These are phyloP conservation scores for Hypoxylon sp. DNA, from an alignment of 2,329 filamentous ascomycete genomes.

Conservation along the genomic window DNA sequence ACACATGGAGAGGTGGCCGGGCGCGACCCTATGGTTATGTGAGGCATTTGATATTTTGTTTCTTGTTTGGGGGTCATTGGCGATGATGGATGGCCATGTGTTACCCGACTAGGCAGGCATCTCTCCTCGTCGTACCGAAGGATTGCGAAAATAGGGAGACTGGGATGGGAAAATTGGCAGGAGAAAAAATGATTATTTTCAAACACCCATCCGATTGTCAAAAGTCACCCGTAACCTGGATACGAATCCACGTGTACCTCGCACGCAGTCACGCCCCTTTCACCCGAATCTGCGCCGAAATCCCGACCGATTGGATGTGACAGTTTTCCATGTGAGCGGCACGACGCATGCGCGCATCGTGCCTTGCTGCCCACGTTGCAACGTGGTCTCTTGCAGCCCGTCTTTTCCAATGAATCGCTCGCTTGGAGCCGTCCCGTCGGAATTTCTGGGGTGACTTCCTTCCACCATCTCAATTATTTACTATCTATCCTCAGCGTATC, in stretches of 20 bases:
- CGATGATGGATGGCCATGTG: constrained; percentile 15
- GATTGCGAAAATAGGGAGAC: constrained; percentile 11
- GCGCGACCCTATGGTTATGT: constrained; percentile 9
- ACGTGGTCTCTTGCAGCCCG: constrained; percentile 38
- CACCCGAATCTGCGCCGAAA: constrained; percentile 31
- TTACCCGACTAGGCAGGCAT: constrained; percentile 35
- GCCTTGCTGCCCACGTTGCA: constrained; percentile 32
- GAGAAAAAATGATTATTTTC: constrained; percentile 8
- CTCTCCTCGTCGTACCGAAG: neutral
- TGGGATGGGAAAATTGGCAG: constrained; percentile 17
- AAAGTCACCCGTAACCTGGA: constrained; percentile 2
- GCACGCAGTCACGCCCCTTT: constrained; percentile 28
- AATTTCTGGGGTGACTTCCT: constrained; percentile 7
- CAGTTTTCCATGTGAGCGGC: constrained; percentile 30
- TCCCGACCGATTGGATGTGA: constrained; percentile 39
- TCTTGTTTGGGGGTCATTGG: constrained; percentile 10
- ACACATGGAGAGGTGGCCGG: constrained; percentile 12
- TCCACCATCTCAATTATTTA: neutral
- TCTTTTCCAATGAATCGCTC: constrained; percentile 26
- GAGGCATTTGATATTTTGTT: constrained; percentile 28
- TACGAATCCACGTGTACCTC: constrained; percentile 37
- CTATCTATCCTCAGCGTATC: neutral
- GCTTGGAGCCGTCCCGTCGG: constrained; percentile 31
- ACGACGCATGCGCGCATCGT: constrained; percentile 20
- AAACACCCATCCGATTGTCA: constrained; percentile 1